Evolutionary conservation across 176 grass and related monocot species (phyloP).

Genomic region (Microstegium vimineum): DNA sequence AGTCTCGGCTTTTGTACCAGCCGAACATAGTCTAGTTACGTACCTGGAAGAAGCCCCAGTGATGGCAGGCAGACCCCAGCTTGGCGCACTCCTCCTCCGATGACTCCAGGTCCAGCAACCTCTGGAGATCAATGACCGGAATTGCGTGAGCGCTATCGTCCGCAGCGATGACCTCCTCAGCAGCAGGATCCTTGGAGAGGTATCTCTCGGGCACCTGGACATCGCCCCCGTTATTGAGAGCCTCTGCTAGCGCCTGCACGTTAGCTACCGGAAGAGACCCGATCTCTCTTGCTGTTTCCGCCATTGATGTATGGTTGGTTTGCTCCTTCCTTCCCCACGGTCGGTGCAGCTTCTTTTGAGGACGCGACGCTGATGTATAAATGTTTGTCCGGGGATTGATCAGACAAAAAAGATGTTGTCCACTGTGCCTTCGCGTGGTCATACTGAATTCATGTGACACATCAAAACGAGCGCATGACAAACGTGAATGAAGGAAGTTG

Average conservation of each 20-base stretch:
- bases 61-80: conserved; percentile 1
- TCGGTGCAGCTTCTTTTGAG: too few species aligned
- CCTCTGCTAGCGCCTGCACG: conserved; percentile 7
- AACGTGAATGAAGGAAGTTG: too few species aligned
- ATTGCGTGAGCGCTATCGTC: neutral
- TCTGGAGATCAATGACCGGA: neutral
- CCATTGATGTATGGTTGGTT: neutral
- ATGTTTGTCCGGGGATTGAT: too few species aligned
- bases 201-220: neutral
- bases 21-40: too few species aligned
- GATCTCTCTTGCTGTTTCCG: neutral
- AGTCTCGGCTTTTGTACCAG: too few species aligned
- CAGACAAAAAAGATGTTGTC: too few species aligned
- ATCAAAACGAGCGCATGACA: too few species aligned
- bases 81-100: neutral
- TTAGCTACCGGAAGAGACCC: conserved; percentile 12
- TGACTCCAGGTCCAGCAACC: neutral
- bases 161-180: neutral
- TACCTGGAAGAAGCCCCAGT: conserved; percentile 18
- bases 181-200: neutral
- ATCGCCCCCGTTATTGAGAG: neutral
- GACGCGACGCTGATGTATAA: too few species aligned
- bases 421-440: too few species aligned
- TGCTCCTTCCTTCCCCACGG: too few species aligned
- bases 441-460: too few species aligned